A percentile compares a stretch with the other conserved stretches of the same genome.
These are phyloP conservation scores for Penicillium sp. DNA, from an alignment of 2,329 filamentous ascomycete species.

Conservation along the genomic window DNA sequence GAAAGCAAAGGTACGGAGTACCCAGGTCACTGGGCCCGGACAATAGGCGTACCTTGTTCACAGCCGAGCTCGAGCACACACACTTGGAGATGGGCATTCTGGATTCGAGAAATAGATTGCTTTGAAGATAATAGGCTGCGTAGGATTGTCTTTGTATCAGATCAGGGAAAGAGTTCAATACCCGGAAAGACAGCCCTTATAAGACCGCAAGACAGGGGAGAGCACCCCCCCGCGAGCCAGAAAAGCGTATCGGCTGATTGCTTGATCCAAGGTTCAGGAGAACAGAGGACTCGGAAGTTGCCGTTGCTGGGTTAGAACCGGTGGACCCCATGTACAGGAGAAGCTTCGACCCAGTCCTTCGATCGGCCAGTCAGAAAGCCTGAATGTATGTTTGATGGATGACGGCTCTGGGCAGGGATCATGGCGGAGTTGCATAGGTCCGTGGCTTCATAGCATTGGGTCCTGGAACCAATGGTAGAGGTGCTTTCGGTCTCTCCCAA, in stretches of 20 bases:
- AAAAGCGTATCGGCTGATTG: slow-evolving; percentile 2
- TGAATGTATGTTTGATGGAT: background rate
- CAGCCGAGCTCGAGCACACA: slow-evolving; percentile 9
- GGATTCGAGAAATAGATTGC: background rate
- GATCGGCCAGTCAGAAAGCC: slow-evolving; percentile 9
- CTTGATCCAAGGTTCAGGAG: slow-evolving; percentile 3
- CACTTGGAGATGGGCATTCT: slow-evolving; percentile 13
- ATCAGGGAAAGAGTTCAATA: background rate
- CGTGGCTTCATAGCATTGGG: slow-evolving; percentile 5
- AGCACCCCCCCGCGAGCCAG: background rate
- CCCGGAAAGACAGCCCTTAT: background rate
- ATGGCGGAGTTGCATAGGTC: background rate
- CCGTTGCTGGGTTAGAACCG: slow-evolving; percentile 5
- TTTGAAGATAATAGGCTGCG: background rate
- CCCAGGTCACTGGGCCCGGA: background rate
- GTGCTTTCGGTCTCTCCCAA: slow-evolving; percentile 12
- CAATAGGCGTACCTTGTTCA: slow-evolving; percentile 17
- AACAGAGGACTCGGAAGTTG: slow-evolving; percentile 11
- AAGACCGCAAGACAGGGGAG: background rate
- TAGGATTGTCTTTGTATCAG: background rate
- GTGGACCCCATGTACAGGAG: background rate
- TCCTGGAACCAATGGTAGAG: slow-evolving; percentile 6
- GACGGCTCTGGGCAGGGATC: slow-evolving; percentile 10
- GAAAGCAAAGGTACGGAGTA: background rate
- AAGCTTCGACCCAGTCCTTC: slow-evolving; percentile 5